phyloP scores from a whole-genome alignment of 2,329 filamentous ascomycete species.

The Paraconiothyrium sp. region DNA sequence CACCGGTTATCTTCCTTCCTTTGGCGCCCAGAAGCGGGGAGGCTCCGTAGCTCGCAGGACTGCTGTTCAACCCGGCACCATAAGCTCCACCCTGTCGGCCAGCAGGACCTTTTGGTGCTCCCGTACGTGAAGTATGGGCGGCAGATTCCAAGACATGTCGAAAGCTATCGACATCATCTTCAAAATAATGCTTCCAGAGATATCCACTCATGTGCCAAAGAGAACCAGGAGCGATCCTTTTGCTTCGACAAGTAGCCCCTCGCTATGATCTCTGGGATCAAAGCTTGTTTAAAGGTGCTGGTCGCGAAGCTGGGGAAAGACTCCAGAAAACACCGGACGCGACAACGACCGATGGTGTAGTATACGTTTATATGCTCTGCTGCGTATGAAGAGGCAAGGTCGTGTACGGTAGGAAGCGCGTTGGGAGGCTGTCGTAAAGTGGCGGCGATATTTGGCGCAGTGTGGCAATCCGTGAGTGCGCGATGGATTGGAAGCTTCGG shows the following conservation, averaged over 20 bases:
- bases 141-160: constrained; percentile 83
- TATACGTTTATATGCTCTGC: constrained; percentile 24
- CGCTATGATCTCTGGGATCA: constrained; percentile 88
- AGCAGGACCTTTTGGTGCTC: constrained; percentile 61
- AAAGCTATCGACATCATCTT: constrained; percentile 97
- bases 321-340: constrained; percentile 42
- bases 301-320: constrained; percentile 59
- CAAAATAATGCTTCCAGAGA: constrained; percentile 96
- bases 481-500: constrained; percentile 12
- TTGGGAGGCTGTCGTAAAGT: constrained; percentile 9
- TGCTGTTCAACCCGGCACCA: constrained; percentile 52
- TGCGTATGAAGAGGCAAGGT: constrained; percentile 1
- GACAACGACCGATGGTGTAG: constrained; percentile 36
- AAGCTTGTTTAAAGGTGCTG: constrained; percentile 89
- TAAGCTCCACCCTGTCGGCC: constrained; percentile 43
- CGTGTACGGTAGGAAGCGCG: constrained; percentile 6
- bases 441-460: constrained; percentile 17
- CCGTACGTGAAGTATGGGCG: constrained; percentile 65
- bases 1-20: constrained; percentile 39
- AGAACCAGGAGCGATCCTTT: constrained; percentile 52
- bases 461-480: constrained; percentile 21
- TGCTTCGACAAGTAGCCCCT: constrained; percentile 74
- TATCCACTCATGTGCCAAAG: constrained; percentile 84
- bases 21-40: constrained; percentile 55
- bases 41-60: constrained; percentile 57